A percentile compares a stretch with the other conserved stretches of the same genome.
Evolutionary conservation across 495 filamentous ascomycete species (phyloP).

Genomic region (Daldinia decipiens): DNA sequence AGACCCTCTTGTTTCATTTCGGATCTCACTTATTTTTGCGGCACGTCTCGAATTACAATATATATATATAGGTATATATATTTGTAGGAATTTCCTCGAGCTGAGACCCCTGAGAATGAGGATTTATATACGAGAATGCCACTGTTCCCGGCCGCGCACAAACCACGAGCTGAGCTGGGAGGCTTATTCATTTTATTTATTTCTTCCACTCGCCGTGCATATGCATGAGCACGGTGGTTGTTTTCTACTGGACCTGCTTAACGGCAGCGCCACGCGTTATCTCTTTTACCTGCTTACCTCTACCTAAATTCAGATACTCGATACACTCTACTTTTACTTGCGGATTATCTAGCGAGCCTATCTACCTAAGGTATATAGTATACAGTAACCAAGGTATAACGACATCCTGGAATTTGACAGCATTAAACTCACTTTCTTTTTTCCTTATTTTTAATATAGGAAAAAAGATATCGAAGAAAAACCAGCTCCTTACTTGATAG

Average conservation of each 20-base stretch:
- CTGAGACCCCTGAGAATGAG: slow-evolving; percentile 1
- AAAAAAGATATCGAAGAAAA: background rate
- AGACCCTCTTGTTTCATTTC: slow-evolving; percentile 33
- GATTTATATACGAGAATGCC: slow-evolving; percentile 20
- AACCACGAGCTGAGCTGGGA: slow-evolving; percentile 11
- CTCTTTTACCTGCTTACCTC: background rate
- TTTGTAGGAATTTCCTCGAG: background rate
- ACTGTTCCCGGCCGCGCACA: slow-evolving; percentile 6
- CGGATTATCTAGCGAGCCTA: background rate
- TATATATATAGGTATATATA: background rate
- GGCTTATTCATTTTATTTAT: slow-evolving; percentile 7
- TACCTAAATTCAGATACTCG: background rate
- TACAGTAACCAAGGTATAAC: too few relatives aligned
- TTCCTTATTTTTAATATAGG: background rate
- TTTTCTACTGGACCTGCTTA: slow-evolving; percentile 9
- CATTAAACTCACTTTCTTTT: background rate
- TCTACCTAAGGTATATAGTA: background rate
- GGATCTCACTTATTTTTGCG: slow-evolving; percentile 20
- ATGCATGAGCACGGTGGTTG: slow-evolving; percentile 17
- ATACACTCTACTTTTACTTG: background rate
- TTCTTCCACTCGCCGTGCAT: background rate
- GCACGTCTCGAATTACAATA: slow-evolving; percentile 31
- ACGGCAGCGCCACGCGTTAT: slow-evolving; percentile 28
- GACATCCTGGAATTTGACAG: background rate
- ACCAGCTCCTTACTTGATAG: background rate